phyloP scores from a whole-genome alignment of 2,329 filamentous ascomycete genomes.

The Monosporascus sp. region DNA sequence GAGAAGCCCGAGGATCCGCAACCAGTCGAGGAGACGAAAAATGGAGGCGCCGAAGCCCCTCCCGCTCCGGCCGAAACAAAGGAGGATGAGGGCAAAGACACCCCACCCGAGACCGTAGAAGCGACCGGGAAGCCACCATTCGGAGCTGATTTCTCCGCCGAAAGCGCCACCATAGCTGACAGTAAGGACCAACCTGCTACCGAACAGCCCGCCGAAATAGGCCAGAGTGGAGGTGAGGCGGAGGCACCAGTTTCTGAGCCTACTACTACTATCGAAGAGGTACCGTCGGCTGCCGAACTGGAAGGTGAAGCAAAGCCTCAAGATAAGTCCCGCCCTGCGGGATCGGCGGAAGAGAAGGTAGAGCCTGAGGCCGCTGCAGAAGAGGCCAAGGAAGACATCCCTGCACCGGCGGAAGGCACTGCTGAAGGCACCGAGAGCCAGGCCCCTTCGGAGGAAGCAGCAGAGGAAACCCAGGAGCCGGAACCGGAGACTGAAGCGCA shows the following conservation, averaged over 20 bases:
- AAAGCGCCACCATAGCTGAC: not conserved
- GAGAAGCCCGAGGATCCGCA: constrained; percentile 1
- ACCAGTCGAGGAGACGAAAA: constrained; percentile 4
- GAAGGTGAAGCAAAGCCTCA: not conserved
- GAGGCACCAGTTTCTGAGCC: not conserved
- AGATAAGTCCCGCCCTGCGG: not conserved
- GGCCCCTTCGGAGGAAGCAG: not conserved
- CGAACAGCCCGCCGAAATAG: not conserved
- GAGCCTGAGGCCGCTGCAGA: constrained; percentile 1
- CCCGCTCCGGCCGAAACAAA: not conserved
- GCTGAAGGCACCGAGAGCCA: not conserved
- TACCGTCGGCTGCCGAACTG: not conserved
- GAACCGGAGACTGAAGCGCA: not conserved
- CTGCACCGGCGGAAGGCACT: not conserved
- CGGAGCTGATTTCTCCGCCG: not conserved
- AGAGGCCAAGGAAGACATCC: constrained; percentile 3
- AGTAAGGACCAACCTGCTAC: not conserved
- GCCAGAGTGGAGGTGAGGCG: not conserved
- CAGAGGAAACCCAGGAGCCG: not conserved
- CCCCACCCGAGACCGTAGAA: not conserved
- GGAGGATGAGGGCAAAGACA: not conserved
- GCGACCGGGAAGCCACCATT: not conserved
- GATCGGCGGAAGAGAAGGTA: not conserved
- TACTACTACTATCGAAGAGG: not conserved
- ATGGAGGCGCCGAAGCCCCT: not conserved